Evolutionary conservation across 257 asterid genomes (phyloP), one percentile per base, ranked within the genome.

Genomic region (Ehretia macrophylla): DNA sequence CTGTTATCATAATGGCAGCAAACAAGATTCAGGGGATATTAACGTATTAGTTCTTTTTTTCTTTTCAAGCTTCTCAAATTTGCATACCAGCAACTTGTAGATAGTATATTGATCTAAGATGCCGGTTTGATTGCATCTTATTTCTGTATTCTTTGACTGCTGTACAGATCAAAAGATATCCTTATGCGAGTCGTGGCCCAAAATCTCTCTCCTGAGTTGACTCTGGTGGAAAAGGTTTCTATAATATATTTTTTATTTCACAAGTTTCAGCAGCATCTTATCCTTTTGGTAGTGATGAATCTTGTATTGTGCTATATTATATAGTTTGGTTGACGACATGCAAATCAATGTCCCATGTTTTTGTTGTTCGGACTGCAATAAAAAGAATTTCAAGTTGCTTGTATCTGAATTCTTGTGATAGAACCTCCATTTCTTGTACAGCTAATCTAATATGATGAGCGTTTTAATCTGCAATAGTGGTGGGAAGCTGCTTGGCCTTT

Each of bases 141-240:
- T 64, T n/a, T 45, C 71, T 68, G 46, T 35, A 65, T 65, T 56
- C 52, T 71, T 75, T 77, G 65, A 67, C 60, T 71, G 47, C 64
- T n/a, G 65, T 66, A 71, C 82, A 91, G 98, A 62, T 88, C 98
- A 47, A 85, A 78, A 69, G 95, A 91, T 75, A 76, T 91, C 63
- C 94, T 91, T 47, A 83, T 85, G 92, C 90, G 96, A 14, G 88
- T 91, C 62, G 88, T 91, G 79, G 89, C 98, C 22, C 89, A 73
- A 73, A 88, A 88, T 75, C 85, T 88, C 65, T 79, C 98, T 39
- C 96, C 96, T 39, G 93, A 85, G 75, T 74, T 82, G 85, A 91
- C 96, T 63, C 76, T 71, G 56, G 92, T 85, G 68, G 96, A 91
- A 73, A 91, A 91, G 98, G 98, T 91, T 62, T 44, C 20, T 38